Base-by-base conservation (phyloP, 257 asterid genomes). In the Salvia splendens region DNA sequence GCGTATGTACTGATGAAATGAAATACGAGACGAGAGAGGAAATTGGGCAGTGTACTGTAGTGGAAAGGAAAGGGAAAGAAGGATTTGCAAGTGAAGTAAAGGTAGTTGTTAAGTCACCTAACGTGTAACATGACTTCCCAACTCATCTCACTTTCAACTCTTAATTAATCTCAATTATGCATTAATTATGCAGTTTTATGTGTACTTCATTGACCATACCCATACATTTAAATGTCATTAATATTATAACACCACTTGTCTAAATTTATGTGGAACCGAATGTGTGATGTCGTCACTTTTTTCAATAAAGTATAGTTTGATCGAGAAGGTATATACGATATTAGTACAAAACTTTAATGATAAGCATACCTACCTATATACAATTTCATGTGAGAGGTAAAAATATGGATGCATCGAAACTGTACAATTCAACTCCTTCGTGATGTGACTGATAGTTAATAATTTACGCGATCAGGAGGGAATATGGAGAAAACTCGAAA, bases 81-180 rank as follows among this genome's bases (percentile, higher is more conserved):
- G 45, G 45, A 61, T 49, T 45, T 65, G 24, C 50, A 56, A 68
- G 73, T 77, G 73, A 73, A 71, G 64, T 58, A 20, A 68, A 78
- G 66, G 73, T 69, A 75, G 79, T 64, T 43, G 79, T 73, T 68
- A 64, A 73, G 76, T 64, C 67, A 69, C 76, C 78, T 73, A 73
- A 65, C 82, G 63, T 64, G 76, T 73, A 73, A 73, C 71, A 74
- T 70, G 78, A 67, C 79, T 35, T 62, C 76, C 35, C 78, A 73
- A 68, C 72, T 20, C 67, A 64, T 68, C 50, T 64, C 72, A 32
- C 53, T 64, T 63, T 58, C 66, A 36, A 24, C 51, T 65, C 68
- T 67, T 70, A 58, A 65, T 61, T 72, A 59, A 73, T 67, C 70
- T 60, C 73, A 73, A 61, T 67, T 68, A 60, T 68, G 72, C 62